Evolutionary conservation across 2,329 filamentous ascomycete species (phyloP), one percentile per base, ranked within the genome.

Genomic region (Escovopsis sp.): DNA sequence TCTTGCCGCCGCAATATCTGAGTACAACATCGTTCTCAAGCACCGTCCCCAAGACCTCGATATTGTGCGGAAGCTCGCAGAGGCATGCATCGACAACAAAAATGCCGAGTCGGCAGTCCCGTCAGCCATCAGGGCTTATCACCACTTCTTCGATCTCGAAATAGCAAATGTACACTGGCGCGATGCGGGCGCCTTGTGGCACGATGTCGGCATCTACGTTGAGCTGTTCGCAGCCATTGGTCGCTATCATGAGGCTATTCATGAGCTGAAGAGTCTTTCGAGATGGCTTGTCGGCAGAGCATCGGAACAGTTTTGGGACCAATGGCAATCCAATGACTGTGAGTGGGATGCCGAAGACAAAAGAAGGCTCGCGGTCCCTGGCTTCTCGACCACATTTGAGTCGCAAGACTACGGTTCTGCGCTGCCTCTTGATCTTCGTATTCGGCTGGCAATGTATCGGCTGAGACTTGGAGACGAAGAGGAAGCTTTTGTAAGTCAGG

Each of bases 361-460:
- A 18, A 80, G 91, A 47, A 77, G 88, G 44, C 59, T 66, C 2
- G 61, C 70, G 44, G 70, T 84, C 5, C 59, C 72, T 2, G 72
- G 72, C 1, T 94, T 82, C 56, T 60, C 68, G 8, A 65, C 70
- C 4, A 61, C 60, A 37, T 76, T 75, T 55, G 65, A 71, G 1
- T 54, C 62, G 4, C 66, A 70, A 6, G 65, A 71, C 0, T 94
- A 94, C 57, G 87, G 85, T 0, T 60, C 71, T 34, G 77, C 79
- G 1, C 66, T 95, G 34, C 89, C 88, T 0, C 59, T 88, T 5
- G 87, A 95, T 50, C 67, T 98, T 36, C 79, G 89, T 18, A 75
- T 85, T 28, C 91, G 89, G 55, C 66, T 98, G 48, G 89, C 85
- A 4, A 66, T 89, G 4, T 89, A 86, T 56, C 78, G 91, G n/a